These are phyloP conservation scores for Chenopodium berlandieri DNA, from an alignment of 148 eudicot genomes.

Conservation along the genomic window DNA sequence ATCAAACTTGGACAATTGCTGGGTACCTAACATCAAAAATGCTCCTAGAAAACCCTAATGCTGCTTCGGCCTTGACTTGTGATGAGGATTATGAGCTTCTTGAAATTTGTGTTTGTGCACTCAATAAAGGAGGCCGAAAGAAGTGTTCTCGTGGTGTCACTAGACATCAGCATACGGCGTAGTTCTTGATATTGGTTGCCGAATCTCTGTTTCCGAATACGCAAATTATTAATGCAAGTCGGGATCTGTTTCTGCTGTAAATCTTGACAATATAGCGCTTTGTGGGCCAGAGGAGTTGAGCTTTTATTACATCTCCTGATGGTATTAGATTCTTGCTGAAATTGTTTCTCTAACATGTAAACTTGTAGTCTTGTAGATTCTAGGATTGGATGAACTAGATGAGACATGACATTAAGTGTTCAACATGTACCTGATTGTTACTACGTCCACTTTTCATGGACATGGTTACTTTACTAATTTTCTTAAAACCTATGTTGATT, in stretches of 20 bases:
- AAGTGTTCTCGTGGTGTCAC: conserved; percentile 63
- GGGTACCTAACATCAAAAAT: conserved; percentile 75
- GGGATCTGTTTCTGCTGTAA: not conserved
- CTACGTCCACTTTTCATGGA: too few species aligned
- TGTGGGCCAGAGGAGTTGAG: not conserved
- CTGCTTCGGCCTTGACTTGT: conserved; percentile 63
- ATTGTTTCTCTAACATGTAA: too few species aligned
- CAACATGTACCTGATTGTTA: too few species aligned
- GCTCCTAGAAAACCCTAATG: conserved; percentile 67
- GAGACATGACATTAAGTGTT: too few species aligned
- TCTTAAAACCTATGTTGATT: too few species aligned
- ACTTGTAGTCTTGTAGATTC: too few species aligned
- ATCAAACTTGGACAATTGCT: conserved; percentile 88
- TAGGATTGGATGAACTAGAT: too few species aligned
- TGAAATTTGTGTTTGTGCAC: conserved; percentile 79
- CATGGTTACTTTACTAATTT: too few species aligned
- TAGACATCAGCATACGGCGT: conserved; percentile 20
- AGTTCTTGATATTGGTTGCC: not conserved
- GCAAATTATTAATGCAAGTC: not conserved
- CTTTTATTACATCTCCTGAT: too few species aligned
- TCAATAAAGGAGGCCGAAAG: conserved; percentile 49
- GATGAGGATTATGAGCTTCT: conserved; percentile 84
- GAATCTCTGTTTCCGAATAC: not conserved
- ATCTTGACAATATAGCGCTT: not conserved
- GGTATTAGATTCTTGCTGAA: too few species aligned